A percentile compares a stretch with the other conserved stretches of the same genome.
Evolutionary conservation across 495 filamentous ascomycete genomes (phyloP).

Genomic region (Penicillium psychrofluorescens): DNA sequence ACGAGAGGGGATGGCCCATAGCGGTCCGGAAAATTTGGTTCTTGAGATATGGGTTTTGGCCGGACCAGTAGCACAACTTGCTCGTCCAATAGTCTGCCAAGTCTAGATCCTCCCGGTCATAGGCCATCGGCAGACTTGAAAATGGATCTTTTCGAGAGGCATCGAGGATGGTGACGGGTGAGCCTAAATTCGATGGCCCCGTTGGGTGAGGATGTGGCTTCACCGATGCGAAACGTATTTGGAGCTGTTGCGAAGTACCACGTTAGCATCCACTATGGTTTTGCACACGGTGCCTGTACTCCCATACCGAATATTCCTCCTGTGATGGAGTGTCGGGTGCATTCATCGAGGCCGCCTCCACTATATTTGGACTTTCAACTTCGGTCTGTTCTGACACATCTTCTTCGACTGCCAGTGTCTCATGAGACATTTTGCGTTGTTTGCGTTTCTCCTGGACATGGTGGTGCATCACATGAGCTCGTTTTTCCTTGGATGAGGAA

Average conservation of each 20-base stretch:
- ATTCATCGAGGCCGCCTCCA: neutral
- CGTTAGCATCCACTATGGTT: constrained; percentile 1
- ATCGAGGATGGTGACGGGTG: constrained; percentile 23
- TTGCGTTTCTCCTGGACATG: constrained; percentile 40
- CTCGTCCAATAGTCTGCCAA: constrained; percentile 31
- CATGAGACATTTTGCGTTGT: constrained; percentile 24
- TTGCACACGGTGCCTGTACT: neutral
- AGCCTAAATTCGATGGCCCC: constrained; percentile 5
- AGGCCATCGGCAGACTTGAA: constrained; percentile 17
- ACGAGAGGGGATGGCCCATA: constrained; percentile 28
- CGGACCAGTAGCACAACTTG: constrained; percentile 39
- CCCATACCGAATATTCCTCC: constrained; percentile 17
- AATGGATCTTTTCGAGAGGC: constrained; percentile 30
- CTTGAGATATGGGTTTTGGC: constrained; percentile 33
- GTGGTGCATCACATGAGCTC: constrained; percentile 44
- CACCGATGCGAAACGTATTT: constrained; percentile 9
- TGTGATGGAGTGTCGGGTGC: constrained; percentile 1
- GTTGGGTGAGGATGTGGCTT: constrained; percentile 6
- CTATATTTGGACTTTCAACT: neutral
- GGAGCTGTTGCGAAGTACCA: constrained; percentile 8
- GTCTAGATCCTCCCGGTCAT: constrained; percentile 18
- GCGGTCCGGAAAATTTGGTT: constrained; percentile 28
- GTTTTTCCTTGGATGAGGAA: constrained; percentile 38
- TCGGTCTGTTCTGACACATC: constrained; percentile 1
- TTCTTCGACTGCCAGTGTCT: constrained; percentile 15